Evolutionary conservation across 2,329 filamentous ascomycete genomes (phyloP), one percentile per base, ranked within the genome.

Genomic region (Calonectria leucothoes): DNA sequence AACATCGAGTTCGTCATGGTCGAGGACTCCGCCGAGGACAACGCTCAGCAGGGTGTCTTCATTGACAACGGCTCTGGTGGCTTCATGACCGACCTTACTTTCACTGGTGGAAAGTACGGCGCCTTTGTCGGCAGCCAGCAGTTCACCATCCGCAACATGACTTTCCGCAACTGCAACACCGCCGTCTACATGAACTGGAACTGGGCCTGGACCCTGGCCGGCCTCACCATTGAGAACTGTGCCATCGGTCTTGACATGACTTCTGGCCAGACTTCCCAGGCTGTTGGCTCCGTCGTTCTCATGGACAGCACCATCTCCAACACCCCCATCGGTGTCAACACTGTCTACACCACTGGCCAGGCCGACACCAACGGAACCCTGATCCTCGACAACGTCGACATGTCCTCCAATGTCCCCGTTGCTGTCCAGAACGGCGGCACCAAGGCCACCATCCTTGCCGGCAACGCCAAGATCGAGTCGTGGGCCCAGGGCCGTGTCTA

Each of bases 171-270:
- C 83, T 96, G 94, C 87, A 90, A 94, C 81, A 97, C 94, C 2
- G 95, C 94, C 74, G 92, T 98, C 76, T 95, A 91, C 86, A 94
- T 97, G 92, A 95, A 95, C 88, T 98, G 95, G 95, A 94, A 96
- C 86, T 98, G 95, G 95, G 88, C 92, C 23, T 97, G 94, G 93
- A 92, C 93, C 55, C 91, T 97, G 85, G 95, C 96, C 82, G 93
- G 91, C 42, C 78, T 97, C 45, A 89, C 86, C 57, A 94, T 97
- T 84, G 92, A 95, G 83, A 91, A 93, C 82, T 94, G 93, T 82
- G 86, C 87, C n/a, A 85, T 96, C 48, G 95, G 94, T 69, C 87
- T 97, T 75, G 94, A 97, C 84, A 95, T 98, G 92, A 91, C 93
- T 67, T 91, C 90, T 77, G 90, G 91, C 63, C 90, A 88, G 31